Conservation (phyloP, 1,284 basidiomycete species). For the Leccinum subspadiceum region DNA sequence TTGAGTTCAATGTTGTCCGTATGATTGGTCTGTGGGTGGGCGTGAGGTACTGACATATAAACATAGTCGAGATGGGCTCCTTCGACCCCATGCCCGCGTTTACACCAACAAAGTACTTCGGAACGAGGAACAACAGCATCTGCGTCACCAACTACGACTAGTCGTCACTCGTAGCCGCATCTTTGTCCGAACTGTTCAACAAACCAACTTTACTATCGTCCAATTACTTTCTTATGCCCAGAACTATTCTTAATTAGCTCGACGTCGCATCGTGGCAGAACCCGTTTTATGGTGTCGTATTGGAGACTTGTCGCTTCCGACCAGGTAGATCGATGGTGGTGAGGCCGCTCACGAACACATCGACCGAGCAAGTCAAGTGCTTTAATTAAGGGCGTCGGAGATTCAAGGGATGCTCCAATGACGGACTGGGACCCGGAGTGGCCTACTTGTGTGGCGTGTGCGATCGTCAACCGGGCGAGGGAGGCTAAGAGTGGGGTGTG, state of each 20-base stretch:
- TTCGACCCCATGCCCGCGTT: constrained; percentile 47
- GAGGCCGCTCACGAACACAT: constrained; percentile 13
- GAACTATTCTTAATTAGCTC: constrained; percentile 12
- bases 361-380: neutral
- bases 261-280: constrained; percentile 38
- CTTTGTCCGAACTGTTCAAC: constrained; percentile 45
- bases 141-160: constrained; percentile 41
- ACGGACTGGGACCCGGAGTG: too few species aligned
- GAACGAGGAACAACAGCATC: constrained; percentile 41
- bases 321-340: constrained; percentile 40
- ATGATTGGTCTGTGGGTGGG: neutral
- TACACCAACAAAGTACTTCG: constrained; percentile 41
- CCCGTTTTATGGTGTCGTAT: constrained; percentile 41
- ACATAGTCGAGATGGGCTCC: constrained; percentile 36
- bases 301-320: constrained; percentile 36
- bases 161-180: constrained; percentile 35
- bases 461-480: too few species aligned
- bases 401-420: neutral
- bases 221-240: neutral
- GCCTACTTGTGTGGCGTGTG: too few species aligned
- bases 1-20: too few species aligned
- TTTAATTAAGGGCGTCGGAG: too few species aligned
- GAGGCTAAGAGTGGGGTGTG: too few species aligned
- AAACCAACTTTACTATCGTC: constrained; percentile 23
- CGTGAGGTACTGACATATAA: constrained; percentile 8